A percentile compares a stretch with the other conserved stretches of the same genome.
phyloP scores from a whole-genome alignment of 257 asterid genomes.

The Solanum boliviense region DNA sequence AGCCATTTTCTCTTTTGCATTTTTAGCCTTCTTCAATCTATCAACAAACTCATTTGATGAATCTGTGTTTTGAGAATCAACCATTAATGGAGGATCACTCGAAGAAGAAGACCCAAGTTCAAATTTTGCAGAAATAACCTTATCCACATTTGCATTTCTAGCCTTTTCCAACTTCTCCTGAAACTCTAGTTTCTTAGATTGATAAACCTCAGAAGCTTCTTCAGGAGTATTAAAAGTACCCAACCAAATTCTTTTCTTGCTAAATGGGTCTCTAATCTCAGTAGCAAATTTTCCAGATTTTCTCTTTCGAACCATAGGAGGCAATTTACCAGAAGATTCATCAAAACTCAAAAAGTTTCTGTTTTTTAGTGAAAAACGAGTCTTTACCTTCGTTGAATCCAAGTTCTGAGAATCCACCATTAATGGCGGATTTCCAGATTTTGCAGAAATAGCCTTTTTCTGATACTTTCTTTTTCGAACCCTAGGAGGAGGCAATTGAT shows the following conservation, averaged over 20 bases:
- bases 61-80: neutral
- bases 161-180: neutral
- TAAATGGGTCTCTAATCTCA: neutral
- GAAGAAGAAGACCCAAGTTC: neutral
- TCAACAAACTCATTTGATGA: neutral
- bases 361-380: neutral
- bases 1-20: neutral
- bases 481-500: neutral
- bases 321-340: neutral
- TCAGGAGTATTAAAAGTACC: neutral
- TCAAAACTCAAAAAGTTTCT: neutral
- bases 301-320: neutral
- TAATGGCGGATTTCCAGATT: neutral
- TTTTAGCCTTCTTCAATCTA: neutral
- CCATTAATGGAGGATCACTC: neutral
- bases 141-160: neutral
- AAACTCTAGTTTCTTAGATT: constrained; percentile 17
- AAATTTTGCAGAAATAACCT: neutral
- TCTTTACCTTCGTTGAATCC: neutral
- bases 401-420: neutral
- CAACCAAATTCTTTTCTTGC: neutral
- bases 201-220: neutral
- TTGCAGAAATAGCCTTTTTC: neutral
- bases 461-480: neutral
- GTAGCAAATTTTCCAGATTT: neutral